A percentile compares a stretch with the other conserved stretches of the same genome.
Conservation (phyloP, 1,139 yeast genomes). For the Keqinozyma sinolaborantium region DNA sequence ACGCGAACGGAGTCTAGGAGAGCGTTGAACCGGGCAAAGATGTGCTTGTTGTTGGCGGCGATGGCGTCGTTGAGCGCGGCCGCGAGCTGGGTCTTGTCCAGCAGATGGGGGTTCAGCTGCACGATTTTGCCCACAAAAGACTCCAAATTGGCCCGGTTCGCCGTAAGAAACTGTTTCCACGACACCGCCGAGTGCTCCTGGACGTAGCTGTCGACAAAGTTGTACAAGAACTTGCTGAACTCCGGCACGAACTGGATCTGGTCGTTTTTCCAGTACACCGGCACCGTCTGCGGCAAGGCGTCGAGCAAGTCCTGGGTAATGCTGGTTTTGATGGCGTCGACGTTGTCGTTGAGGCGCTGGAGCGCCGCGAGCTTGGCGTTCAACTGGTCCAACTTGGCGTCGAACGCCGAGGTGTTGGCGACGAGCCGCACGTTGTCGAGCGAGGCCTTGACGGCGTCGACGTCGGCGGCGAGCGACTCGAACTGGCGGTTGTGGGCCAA, state of each 20-base stretch:
- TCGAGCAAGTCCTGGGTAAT: slow-evolving; percentile 19
- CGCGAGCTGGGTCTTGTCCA: slow-evolving; percentile 20
- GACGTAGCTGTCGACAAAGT: slow-evolving; percentile 29
- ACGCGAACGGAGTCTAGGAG: slow-evolving; percentile 22
- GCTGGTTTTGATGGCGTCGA: slow-evolving; percentile 18
- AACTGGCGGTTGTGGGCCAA: slow-evolving; percentile 8
- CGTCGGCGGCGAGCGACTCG: slow-evolving; percentile 6
- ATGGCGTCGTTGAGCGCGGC: slow-evolving; percentile 17
- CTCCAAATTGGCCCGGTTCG: slow-evolving; percentile 17
- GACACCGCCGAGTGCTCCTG: slow-evolving; percentile 10
- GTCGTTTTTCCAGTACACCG: slow-evolving; percentile 29
- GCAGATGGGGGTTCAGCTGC: slow-evolving; percentile 6
- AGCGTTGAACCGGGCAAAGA: slow-evolving; percentile 23
- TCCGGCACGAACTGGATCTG: slow-evolving; percentile 40
- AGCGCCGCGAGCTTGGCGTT: slow-evolving; percentile 16
- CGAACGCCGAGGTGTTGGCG: slow-evolving; percentile 11
- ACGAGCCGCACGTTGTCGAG: slow-evolving; percentile 8
- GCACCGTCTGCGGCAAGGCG: slow-evolving; percentile 27
- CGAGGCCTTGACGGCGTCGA: slow-evolving; percentile 7
- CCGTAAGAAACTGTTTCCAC: slow-evolving; percentile 22
- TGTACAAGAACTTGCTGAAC: slow-evolving; percentile 33
- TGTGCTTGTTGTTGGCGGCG: slow-evolving; percentile 19
- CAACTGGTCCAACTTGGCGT: slow-evolving; percentile 15
- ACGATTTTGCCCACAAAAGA: slow-evolving; percentile 11
- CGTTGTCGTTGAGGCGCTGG: slow-evolving; percentile 12